These are phyloP conservation scores for Clonostachys byssicola DNA, from an alignment of 2,329 filamentous ascomycete genomes.

Conservation along the genomic window DNA sequence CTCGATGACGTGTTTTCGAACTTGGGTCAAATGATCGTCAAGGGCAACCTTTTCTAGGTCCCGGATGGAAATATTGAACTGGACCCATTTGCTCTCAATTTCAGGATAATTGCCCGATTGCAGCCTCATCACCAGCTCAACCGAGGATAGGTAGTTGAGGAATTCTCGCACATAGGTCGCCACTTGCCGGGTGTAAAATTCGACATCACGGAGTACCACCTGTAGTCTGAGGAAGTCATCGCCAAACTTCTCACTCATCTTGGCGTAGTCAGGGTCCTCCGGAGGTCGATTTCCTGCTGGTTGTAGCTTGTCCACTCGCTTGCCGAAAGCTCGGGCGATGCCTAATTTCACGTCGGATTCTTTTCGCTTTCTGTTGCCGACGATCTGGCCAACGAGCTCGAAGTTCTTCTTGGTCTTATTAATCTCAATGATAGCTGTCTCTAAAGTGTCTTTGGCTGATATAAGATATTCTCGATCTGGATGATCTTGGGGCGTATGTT, in stretches of 20 bases:
- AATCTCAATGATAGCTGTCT: conserved; percentile 75
- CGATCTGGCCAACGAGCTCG: conserved; percentile 85
- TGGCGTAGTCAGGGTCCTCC: conserved; percentile 79
- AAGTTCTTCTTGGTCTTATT: conserved; percentile 96
- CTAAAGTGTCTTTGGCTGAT: conserved; percentile 45
- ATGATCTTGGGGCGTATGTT: conserved; percentile 76
- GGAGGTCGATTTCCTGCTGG: conserved; percentile 55
- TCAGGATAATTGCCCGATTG: conserved; percentile 74
- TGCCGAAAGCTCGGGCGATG: conserved; percentile 84
- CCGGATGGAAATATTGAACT: conserved; percentile 81
- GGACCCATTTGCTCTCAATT: conserved; percentile 90
- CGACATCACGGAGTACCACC: conserved; percentile 89
- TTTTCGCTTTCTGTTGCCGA: conserved; percentile 72
- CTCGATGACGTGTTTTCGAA: conserved; percentile 79
- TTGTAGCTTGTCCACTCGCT: conserved; percentile 80
- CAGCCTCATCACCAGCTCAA: conserved; percentile 75
- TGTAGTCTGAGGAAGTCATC: conserved; percentile 91
- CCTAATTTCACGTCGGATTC: conserved; percentile 84
- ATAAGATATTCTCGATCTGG: conserved; percentile 70
- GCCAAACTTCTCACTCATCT: conserved; percentile 79
- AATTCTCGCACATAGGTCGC: conserved; percentile 78
- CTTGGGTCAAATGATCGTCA: conserved; percentile 63
- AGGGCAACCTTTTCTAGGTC: conserved; percentile 81
- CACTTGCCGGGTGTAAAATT: conserved; percentile 82
- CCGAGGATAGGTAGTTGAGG: conserved; percentile 72